Percentiles rank a stretch among this genome's conserved stretches.
Conservation (phyloP, 208 protist genomes). For the Tritrichomonas foetus region DNA sequence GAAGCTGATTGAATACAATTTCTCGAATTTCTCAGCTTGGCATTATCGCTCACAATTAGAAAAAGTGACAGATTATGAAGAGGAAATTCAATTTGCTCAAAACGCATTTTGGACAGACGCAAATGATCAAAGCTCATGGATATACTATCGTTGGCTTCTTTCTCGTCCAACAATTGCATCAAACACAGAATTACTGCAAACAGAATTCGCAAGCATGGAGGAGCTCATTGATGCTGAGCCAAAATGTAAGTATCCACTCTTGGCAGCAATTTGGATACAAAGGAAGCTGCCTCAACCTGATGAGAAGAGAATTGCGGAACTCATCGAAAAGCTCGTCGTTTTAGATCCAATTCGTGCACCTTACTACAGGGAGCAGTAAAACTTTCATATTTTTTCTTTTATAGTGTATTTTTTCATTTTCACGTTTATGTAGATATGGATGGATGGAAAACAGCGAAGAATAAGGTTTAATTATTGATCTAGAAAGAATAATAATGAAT, state of each 20-base stretch:
- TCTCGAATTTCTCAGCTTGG: constrained; percentile 26
- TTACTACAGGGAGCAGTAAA: neutral
- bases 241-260: neutral
- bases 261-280: neutral
- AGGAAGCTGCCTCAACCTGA: neutral
- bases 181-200: neutral
- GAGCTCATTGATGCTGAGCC: neutral
- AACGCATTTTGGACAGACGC: neutral
- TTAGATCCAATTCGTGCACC: constrained; percentile 23
- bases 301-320: neutral
- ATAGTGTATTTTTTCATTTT: no score
- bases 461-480: no score
- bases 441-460: no score
- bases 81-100: neutral
- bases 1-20: neutral
- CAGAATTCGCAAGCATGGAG: neutral
- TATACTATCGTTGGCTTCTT: constrained; percentile 38
- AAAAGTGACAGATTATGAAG: neutral
- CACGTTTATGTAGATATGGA: no score
- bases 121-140: constrained; percentile 10
- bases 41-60: neutral
- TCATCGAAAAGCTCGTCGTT: neutral
- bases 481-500: no score
- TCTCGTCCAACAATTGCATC: neutral
- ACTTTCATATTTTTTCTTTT: no score